A percentile compares a stretch with the other conserved stretches of the same genome.
These are phyloP conservation scores for Syzygium jambos DNA, from an alignment of 345 rosid genomes.

Conservation along the genomic window DNA sequence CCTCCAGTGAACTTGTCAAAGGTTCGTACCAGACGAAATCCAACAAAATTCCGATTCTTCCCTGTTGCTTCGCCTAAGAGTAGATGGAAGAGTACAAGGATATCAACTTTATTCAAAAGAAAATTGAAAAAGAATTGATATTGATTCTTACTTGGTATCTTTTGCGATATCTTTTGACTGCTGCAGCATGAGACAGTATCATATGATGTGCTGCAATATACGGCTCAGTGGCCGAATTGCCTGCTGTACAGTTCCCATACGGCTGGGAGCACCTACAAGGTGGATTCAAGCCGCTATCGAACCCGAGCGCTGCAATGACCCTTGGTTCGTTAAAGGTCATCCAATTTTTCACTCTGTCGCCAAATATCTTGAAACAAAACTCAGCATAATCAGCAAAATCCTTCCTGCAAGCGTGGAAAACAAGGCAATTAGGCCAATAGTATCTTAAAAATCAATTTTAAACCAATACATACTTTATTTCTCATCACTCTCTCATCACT, in stretches of 20 bases:
- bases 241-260: slow-evolving; percentile 44
- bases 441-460: too few species aligned
- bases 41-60: slow-evolving; percentile 53
- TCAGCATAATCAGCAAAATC: slow-evolving; percentile 56
- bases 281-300: slow-evolving; percentile 40
- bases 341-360: slow-evolving; percentile 66
- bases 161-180: slow-evolving; percentile 41
- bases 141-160: slow-evolving; percentile 26
- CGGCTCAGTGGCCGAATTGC: slow-evolving; percentile 53
- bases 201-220: slow-evolving; percentile 50
- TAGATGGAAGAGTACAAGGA: not conserved
- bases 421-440: not conserved
- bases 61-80: slow-evolving; percentile 32
- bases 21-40: slow-evolving; percentile 69
- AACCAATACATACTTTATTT: not conserved
- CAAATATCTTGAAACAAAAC: slow-evolving; percentile 54
- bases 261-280: slow-evolving; percentile 51
- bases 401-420: slow-evolving; percentile 21
- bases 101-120: not conserved
- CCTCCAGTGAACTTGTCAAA: slow-evolving; percentile 38
- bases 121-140: not conserved
- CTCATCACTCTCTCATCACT: not conserved
- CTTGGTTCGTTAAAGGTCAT: slow-evolving; percentile 62
- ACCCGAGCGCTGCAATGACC: slow-evolving; percentile 50
- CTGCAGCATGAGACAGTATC: slow-evolving; percentile 52